Percentiles rank a stretch among this genome's conserved stretches.
Evolutionary conservation across 2,329 filamentous ascomycete genomes (phyloP).

Genomic region (Xylariales sp.): DNA sequence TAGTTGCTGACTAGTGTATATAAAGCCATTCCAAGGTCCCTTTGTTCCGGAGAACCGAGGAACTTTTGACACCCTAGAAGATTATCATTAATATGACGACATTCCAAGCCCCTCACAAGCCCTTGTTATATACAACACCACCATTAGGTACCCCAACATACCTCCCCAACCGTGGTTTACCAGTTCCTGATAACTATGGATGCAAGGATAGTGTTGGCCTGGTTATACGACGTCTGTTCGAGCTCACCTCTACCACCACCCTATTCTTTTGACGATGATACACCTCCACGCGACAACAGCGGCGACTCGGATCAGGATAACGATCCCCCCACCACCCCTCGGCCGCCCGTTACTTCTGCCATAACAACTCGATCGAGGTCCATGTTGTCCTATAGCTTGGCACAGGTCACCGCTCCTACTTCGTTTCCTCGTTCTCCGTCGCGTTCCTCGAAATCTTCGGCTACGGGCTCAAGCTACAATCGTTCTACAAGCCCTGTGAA

Average conservation of each 20-base stretch:
- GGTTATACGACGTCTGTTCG: conserved; percentile 16
- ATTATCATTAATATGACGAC: too few species aligned
- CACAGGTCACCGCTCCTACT: conserved; percentile 7
- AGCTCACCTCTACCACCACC: conserved; percentile 13
- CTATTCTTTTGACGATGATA: conserved; percentile 12
- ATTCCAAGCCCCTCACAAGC: too few species aligned
- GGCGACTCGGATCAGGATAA: conserved; percentile 1
- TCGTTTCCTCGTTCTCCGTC: conserved; percentile 16
- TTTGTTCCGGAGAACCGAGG: too few species aligned
- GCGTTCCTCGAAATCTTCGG: conserved; percentile 4
- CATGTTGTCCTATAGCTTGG: conserved; percentile 5
- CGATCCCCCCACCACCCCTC: conserved; percentile 4
- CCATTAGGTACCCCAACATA: conserved; percentile 2
- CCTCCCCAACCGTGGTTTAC: background rate
- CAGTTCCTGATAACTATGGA: conserved; percentile 10
- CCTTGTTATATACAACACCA: background rate
- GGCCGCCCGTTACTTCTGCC: conserved; percentile 9
- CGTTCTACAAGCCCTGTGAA: conserved; percentile 15
- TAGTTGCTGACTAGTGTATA: too few species aligned
- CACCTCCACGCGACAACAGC: conserved; percentile 7
- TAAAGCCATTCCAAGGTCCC: too few species aligned
- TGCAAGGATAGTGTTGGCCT: conserved; percentile 9
- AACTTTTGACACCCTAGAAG: too few species aligned
- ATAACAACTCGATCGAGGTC: conserved; percentile 11
- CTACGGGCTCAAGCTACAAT: background rate